Evolutionary conservation across 768 basidiomycete genomes (phyloP).

Genomic region (Nidula microcarpa): DNA sequence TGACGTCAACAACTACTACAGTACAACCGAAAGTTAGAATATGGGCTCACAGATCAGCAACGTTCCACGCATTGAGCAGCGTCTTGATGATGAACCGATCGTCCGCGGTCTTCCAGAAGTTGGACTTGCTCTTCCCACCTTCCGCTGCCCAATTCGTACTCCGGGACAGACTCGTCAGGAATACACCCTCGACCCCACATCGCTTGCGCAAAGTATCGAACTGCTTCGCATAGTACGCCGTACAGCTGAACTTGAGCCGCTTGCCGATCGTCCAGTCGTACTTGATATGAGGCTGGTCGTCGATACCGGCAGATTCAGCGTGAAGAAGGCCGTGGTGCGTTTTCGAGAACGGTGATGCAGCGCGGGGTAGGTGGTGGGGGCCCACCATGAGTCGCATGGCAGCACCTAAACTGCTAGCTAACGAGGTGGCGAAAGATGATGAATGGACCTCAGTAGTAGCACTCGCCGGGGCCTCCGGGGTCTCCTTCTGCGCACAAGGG

Average conservation of each 20-base stretch:
- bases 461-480: slow-evolving; percentile 1
- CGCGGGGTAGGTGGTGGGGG: slow-evolving; percentile 23
- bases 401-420: slow-evolving; percentile 50
- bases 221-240: slow-evolving; percentile 78
- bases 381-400: slow-evolving; percentile 61
- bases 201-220: slow-evolving; percentile 65
- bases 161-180: slow-evolving; percentile 55
- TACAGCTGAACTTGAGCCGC: slow-evolving; percentile 73
- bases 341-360: slow-evolving; percentile 30
- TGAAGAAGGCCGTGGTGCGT: slow-evolving; percentile 50
- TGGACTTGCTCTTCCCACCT: slow-evolving; percentile 77
- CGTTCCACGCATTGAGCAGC: slow-evolving; percentile 83
- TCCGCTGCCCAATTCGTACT: slow-evolving; percentile 70
- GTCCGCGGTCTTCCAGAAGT: slow-evolving; percentile 82
- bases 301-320: slow-evolving; percentile 40
- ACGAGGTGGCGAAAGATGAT: slow-evolving; percentile 39
- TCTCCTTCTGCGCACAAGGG: neutral
- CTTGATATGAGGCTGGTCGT: slow-evolving; percentile 78
- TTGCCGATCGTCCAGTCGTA: slow-evolving; percentile 80
- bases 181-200: slow-evolving; percentile 63
- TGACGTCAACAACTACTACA: neutral
- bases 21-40: slow-evolving; percentile 1
- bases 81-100: slow-evolving; percentile 83
- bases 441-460: slow-evolving; percentile 15
- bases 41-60: slow-evolving; percentile 67